Conservation (phyloP, 1,284 basidiomycete genomes). For the Stygiomarasmius scandens region DNA sequence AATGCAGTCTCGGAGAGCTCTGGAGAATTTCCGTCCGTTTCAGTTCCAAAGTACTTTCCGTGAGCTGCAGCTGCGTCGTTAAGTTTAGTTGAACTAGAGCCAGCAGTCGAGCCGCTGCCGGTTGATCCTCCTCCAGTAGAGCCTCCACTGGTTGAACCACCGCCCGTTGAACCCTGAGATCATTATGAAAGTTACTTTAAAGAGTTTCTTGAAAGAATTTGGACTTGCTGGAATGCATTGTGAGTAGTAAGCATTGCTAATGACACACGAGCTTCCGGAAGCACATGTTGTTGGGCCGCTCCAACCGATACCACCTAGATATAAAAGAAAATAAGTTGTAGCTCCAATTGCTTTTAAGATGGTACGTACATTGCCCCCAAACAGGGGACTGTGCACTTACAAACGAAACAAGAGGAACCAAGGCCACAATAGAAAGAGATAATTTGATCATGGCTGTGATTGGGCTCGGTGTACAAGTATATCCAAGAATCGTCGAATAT, state of each 20-base stretch:
- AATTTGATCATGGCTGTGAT: background rate
- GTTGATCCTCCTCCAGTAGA: background rate
- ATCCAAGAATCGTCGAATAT: too few species aligned
- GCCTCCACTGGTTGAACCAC: too few species aligned
- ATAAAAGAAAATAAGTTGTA: too few species aligned
- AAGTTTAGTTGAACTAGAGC: background rate
- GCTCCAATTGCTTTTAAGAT: too few species aligned
- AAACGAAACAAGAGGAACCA: conserved; percentile 21
- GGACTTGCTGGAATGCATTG: conserved; percentile 17
- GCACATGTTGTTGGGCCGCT: conserved; percentile 5
- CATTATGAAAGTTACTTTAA: too few species aligned
- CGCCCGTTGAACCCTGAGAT: too few species aligned
- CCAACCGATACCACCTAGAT: conserved; percentile 1
- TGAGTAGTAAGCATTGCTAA: conserved; percentile 5
- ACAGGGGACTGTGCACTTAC: conserved; percentile 7
- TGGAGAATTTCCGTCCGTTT: conserved; percentile 62
- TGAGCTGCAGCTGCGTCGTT: conserved; percentile 46
- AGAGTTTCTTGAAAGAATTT: too few species aligned
- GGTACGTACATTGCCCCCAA: too few species aligned
- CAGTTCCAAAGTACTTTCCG: conserved; percentile 65
- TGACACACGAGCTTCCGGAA: background rate
- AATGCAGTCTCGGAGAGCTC: conserved; percentile 52
- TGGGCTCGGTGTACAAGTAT: too few species aligned
- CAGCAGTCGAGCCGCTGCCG: too few species aligned
- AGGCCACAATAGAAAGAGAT: background rate